Base-by-base conservation (phyloP, 2,329 filamentous ascomycete genomes). In the Trematosphaeria pertusa region DNA sequence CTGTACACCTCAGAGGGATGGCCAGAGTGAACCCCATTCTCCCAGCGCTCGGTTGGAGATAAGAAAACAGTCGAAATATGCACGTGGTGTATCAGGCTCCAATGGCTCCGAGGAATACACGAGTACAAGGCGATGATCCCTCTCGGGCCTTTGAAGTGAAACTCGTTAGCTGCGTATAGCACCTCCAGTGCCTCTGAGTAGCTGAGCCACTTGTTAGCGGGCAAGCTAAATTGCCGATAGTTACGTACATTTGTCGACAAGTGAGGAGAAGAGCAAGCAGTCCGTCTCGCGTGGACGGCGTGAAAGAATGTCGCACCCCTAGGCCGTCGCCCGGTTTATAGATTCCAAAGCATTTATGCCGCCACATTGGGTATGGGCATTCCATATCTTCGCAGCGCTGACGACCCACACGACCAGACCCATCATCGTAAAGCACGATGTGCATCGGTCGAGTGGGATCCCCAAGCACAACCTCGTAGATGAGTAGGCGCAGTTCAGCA, bases 261-360 rank as follows among this genome's bases (percentile, higher is more conserved):
- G 35, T 37, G 11, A 54, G 15, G 2, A 42, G 37, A 10, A 44
- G 26, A 11, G 47, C 12, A n/a, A 51, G 15, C 5, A 54, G 21
- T 12, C 46, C 31, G 26, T 46, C 38, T 3, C 36, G 40, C 5
- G 31, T 18, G 17, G 19, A 28, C 20, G 34, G 18, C 6, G 14
- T 17, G 6, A 33, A 12, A 11, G 15, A 22, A 15, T 20, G 9
- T 15, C 3, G 5, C 14, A 19, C 18, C 17, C 3, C 4, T 3
- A 5, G 20, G 4, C 24, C 37, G 2, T 38, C 5, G 3, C 32
- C 40, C 31, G 42, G 31, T 20, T 11, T 6, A 15, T 32, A 51
- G 5, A 12, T 20, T 10, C 50, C 50, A 40, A 47, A 57, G 26
- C 53, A 56, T 11, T 20, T 41, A 31, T 56, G 50, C 28, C 52